Conservation (phyloP, 164 flowering plant genomes). For the Magnolia sinica region DNA sequence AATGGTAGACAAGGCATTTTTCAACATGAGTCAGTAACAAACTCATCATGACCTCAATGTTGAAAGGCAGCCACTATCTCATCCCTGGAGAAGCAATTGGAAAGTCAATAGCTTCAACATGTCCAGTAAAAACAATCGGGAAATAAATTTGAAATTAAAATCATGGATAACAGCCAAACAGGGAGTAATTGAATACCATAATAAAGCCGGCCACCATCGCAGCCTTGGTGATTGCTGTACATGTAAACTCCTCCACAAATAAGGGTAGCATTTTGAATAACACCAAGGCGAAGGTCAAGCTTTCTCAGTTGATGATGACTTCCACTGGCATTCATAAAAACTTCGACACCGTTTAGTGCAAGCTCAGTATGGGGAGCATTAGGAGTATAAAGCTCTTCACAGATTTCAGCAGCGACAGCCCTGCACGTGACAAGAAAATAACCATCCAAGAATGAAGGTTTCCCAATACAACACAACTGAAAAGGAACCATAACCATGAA, state of each 20-base stretch:
- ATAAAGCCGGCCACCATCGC: conserved; percentile 97
- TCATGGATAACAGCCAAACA: background rate
- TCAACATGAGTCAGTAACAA: too few relatives aligned
- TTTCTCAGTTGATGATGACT: conserved; percentile 95
- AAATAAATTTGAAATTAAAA: too few relatives aligned
- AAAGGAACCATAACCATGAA: background rate
- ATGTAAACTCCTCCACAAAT: conserved; percentile 92
- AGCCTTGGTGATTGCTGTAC: conserved; percentile 98
- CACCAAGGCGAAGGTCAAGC: conserved; percentile 78
- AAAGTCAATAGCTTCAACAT: too few relatives aligned
- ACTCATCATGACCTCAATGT: too few relatives aligned
- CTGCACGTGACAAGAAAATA: conserved; percentile 33
- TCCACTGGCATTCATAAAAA: conserved; percentile 96
- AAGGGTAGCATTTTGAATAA: conserved; percentile 78
- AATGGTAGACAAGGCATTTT: too few relatives aligned
- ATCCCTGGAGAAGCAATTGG: too few relatives aligned
- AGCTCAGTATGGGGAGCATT: conserved; percentile 85
- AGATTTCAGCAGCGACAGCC: conserved; percentile 92
- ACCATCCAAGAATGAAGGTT: background rate
- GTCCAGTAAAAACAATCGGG: too few relatives aligned
- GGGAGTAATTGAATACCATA: conserved; percentile 48
- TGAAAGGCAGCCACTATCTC: too few relatives aligned
- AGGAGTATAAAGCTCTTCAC: conserved; percentile 86
- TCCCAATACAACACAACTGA: background rate
- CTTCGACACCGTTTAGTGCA: conserved; percentile 92